Evolutionary conservation across 2,329 filamentous ascomycete species (phyloP), one percentile per base, ranked within the genome.

Genomic region (Cladophialophora exuberans): DNA sequence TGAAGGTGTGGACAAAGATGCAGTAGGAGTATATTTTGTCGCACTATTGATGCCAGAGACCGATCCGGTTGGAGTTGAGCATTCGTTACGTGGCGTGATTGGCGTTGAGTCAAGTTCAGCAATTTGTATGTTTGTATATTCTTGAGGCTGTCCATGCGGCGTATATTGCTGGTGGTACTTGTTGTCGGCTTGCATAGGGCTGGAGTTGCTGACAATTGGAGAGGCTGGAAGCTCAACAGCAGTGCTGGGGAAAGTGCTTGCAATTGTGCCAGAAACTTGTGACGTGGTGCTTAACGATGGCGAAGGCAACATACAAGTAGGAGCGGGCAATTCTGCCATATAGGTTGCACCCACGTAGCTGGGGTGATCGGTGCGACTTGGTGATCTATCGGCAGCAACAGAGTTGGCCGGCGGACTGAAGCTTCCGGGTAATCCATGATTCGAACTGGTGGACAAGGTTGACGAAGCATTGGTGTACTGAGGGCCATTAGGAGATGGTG

Each of bases 401-500:
- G 39, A 9, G 3, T 42, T 44, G n/a, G 50, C 55, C 18, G 45
- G 31, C 50, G 54, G n/a, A n/a, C n/a, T n/a, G n/a, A n/a, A n/a
- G n/a, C n/a, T n/a, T n/a, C n/a, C n/a, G n/a, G n/a, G n/a, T n/a
- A n/a, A n/a, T n/a, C n/a, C n/a, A n/a, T n/a, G n/a, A n/a, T n/a
- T n/a, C n/a, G n/a, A 7, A 18, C 26, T 22, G 52, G 45, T 18
- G 22, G 22, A 30, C n/a, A 10, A 15, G 38, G 23, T 17, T n/a
- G 33, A 18, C 7, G 22, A 10, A 39, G 38, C 38, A n/a, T n/a
- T n/a, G n/a, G n/a, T n/a, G n/a, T n/a, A n/a, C n/a, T n/a, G n/a
- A n/a, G n/a, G n/a, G n/a, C n/a, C n/a, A n/a, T n/a, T n/a, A n/a
- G n/a, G n/a, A n/a, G n/a, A n/a, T n/a, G n/a, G n/a, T n/a, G n/a